Base-by-base conservation (phyloP, 75 land plant species). In the Selaginella moellendorffii region DNA sequence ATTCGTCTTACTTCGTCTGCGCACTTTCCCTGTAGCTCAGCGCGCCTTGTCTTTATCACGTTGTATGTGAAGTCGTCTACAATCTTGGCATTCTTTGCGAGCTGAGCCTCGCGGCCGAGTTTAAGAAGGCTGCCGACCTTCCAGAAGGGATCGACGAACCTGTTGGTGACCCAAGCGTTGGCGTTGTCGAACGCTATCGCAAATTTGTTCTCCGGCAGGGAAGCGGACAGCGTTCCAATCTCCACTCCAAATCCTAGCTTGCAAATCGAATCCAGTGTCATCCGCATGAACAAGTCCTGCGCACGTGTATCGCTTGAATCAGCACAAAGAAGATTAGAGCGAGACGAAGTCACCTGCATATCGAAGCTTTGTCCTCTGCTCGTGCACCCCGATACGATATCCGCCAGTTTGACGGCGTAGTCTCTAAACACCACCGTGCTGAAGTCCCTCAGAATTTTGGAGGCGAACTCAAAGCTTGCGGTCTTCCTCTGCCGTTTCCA, bases 181-280 rank as follows among this genome's bases (percentile, higher is more conserved):
- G 95, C 87, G 1, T 64, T 66, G 52, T 90, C 97, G 69, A 90
- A 90, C 0, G 85, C 83, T 24, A 56, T 67, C 30, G 97, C 97
- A 64, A 90, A 90, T 27, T 59, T 42, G 54, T 79, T 82, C 1
- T 82, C 81, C 0, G 93, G 83, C 8, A 90, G 70, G 52, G 68
- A 52, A 1, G 82, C 83, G 52, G 78, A 78, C 69, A 90, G 67
- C 2, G 93, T 82, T 28, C 85, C 85, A 24, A 90, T 90, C 66
- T 90, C 97, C 21, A 84, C 85, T 2, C 97, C 97, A 74, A 90
- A 90, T 2, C 93, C 93, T 27, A 90, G 81, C 65, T 90, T 90
- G 30, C 93, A 84, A 21, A 90, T 90, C 5, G 97, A 84, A 68
- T 90, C 97, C 67, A 90, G 72, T 22, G 97, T 90, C 81, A 87